A percentile compares a stretch with the other conserved stretches of the same genome.
phyloP scores from a whole-genome alignment of 768 basidiomycete genomes.

The Sarcodon sp. region DNA sequence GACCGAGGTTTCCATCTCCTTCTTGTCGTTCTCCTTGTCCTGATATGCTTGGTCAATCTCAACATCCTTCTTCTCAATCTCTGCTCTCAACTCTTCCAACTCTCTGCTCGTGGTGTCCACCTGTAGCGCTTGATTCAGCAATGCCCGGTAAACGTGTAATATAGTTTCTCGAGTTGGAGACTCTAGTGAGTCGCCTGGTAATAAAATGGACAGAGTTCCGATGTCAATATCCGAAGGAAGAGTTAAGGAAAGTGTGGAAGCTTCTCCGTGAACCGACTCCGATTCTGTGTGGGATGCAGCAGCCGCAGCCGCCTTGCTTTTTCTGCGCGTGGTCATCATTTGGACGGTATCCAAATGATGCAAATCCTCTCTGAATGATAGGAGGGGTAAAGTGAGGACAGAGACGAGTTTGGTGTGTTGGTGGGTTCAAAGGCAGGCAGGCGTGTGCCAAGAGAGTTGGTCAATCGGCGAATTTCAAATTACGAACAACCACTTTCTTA shows the following conservation, averaged over 20 bases:
- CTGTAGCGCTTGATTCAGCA: constrained; percentile 43
- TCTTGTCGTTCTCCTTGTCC: constrained; percentile 52
- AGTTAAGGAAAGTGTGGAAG: constrained; percentile 21
- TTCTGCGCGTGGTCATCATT: constrained; percentile 44
- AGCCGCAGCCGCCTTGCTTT: constrained; percentile 40
- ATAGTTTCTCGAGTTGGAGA: constrained; percentile 47
- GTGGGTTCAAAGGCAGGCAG: too few species aligned
- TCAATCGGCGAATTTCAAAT: too few species aligned
- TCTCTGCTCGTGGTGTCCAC: constrained; percentile 45
- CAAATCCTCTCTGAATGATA: neutral
- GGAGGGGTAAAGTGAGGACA: neutral
- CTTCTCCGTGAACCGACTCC: constrained; percentile 13
- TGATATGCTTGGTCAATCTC: constrained; percentile 79
- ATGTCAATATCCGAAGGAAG: constrained; percentile 61
- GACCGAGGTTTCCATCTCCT: constrained; percentile 40
- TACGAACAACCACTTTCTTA: too few species aligned
- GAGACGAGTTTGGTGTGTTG: neutral
- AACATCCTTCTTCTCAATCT: constrained; percentile 58
- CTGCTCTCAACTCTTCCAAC: constrained; percentile 59
- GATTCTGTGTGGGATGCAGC: constrained; percentile 15
- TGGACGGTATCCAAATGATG: neutral
- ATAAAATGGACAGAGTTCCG: constrained; percentile 40
- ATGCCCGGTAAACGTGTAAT: constrained; percentile 45
- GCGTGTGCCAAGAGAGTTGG: too few species aligned
- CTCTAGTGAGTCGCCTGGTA: constrained; percentile 48